Evolutionary conservation across 2,329 filamentous ascomycete genomes (phyloP).

Genomic region (Fusarium xylarioides): DNA sequence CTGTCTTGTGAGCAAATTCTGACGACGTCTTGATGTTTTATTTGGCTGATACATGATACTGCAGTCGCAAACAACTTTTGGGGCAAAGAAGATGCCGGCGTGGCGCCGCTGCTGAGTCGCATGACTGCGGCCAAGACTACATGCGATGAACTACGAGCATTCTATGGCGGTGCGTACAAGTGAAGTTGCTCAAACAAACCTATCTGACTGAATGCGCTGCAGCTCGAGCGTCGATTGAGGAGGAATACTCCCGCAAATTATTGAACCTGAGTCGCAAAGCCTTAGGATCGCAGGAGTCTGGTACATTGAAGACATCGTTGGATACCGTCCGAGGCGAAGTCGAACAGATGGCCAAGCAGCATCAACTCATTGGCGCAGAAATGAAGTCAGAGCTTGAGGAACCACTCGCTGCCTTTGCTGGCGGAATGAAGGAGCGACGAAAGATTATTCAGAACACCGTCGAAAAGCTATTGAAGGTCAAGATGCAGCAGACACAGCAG

Average conservation of each 20-base stretch:
- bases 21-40: neutral
- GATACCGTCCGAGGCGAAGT: slow-evolving; percentile 90
- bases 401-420: slow-evolving; percentile 88
- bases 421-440: slow-evolving; percentile 93
- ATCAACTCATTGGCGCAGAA: slow-evolving; percentile 87
- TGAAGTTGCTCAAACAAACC: neutral
- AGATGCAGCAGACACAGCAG: slow-evolving; percentile 86
- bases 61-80: slow-evolving; percentile 99
- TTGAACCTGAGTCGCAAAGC: slow-evolving; percentile 86
- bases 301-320: slow-evolving; percentile 82
- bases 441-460: slow-evolving; percentile 96
- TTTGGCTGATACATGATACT: slow-evolving; percentile 25
- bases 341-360: slow-evolving; percentile 92
- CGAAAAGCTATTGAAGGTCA: slow-evolving; percentile 92
- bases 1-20: slow-evolving; percentile 67
- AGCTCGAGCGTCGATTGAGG: slow-evolving; percentile 93
- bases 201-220: neutral
- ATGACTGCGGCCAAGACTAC: slow-evolving; percentile 96
- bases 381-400: slow-evolving; percentile 98
- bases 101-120: slow-evolving; percentile 88
- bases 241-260: slow-evolving; percentile 93
- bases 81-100: slow-evolving; percentile 98
- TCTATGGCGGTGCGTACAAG: slow-evolving; percentile 76
- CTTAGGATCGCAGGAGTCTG: slow-evolving; percentile 86
- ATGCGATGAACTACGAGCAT: slow-evolving; percentile 90